phyloP scores from a whole-genome alignment of 257 asterid species.

The Nicotiana otophora region DNA sequence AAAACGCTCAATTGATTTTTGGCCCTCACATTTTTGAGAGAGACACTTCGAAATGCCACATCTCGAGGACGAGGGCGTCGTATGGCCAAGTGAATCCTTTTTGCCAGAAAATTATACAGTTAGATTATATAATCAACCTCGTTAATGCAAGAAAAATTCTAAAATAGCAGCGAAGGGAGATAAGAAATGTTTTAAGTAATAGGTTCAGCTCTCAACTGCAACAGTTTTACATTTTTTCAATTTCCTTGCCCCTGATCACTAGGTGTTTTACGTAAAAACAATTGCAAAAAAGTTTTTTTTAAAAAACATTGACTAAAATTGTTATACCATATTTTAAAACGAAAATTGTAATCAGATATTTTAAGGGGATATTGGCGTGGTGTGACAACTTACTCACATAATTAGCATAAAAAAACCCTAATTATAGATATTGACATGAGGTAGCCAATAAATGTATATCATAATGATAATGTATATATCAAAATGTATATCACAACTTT shows the following conservation, averaged over 20 bases:
- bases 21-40: background rate
- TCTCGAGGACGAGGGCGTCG: background rate
- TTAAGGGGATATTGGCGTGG: too few species aligned
- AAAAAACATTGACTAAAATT: background rate
- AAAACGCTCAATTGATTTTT: background rate
- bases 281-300: background rate
- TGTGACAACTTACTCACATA: too few species aligned
- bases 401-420: too few species aligned
- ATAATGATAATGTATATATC: too few species aligned
- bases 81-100: background rate
- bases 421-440: too few species aligned
- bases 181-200: background rate
- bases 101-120: background rate
- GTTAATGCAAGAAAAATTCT: background rate
- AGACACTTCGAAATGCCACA: background rate
- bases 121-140: background rate
- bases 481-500: too few species aligned
- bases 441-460: too few species aligned
- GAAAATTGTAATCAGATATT: too few species aligned
- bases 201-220: background rate
- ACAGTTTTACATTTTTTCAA: background rate
- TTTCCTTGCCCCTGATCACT: background rate
- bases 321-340: background rate
- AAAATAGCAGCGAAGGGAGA: background rate
- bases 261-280: background rate